Evolutionary conservation across 176 grass and related monocot genomes (phyloP).

Genomic region (Carex kokanica): DNA sequence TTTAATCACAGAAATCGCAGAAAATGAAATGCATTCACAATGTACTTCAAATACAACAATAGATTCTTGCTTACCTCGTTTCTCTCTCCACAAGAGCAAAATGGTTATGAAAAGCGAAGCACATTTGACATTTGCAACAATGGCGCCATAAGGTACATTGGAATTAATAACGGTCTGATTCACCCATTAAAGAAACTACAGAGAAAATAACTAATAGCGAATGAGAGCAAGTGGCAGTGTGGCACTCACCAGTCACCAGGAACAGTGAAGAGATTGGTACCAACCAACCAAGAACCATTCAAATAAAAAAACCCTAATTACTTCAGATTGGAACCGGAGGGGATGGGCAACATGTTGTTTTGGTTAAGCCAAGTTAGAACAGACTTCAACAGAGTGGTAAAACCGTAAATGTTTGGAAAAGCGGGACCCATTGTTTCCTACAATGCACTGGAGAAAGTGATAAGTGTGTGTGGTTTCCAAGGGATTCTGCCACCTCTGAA

Average conservation of each 20-base stretch:
- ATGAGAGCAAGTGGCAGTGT: neutral
- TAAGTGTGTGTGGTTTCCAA: constrained; percentile 21
- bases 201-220: neutral
- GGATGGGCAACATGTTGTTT: constrained; percentile 10
- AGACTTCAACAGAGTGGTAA: neutral
- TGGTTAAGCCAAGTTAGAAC: neutral
- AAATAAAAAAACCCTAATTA: constrained; percentile 3
- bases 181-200: neutral
- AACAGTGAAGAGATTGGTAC: constrained; percentile 21
- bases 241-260: neutral
- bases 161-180: neutral
- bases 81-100: neutral
- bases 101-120: neutral
- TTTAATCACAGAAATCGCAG: neutral
- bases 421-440: neutral
- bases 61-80: neutral
- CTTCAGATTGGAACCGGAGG: neutral
- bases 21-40: constrained; percentile 1
- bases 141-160: neutral
- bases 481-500: constrained; percentile 31
- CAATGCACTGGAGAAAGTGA: constrained; percentile 1
- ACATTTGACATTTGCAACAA: constrained; percentile 9
- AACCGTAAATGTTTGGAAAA: constrained; percentile 7
- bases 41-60: neutral
- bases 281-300: neutral